phyloP scores from a whole-genome alignment of 2,329 filamentous ascomycete genomes.

The Verticillium zaregamsianum region DNA sequence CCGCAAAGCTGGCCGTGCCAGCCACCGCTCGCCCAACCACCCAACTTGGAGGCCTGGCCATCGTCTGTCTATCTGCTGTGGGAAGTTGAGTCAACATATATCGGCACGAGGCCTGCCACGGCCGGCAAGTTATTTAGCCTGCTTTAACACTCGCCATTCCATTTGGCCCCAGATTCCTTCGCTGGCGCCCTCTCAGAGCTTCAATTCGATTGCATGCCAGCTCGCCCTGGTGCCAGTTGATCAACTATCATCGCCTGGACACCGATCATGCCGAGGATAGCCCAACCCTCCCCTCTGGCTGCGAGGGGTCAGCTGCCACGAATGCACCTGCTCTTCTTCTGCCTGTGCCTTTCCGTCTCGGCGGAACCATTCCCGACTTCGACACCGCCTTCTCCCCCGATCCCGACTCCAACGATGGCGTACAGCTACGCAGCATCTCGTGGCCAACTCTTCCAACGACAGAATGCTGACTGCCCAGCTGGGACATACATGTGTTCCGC shows the following conservation, averaged over 20 bases:
- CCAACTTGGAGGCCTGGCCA: background rate
- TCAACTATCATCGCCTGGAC: background rate
- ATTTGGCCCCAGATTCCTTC: too few relatives aligned
- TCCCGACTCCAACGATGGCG: background rate
- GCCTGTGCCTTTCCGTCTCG: background rate
- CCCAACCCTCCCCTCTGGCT: background rate
- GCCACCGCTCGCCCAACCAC: background rate
- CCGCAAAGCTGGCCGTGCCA: background rate
- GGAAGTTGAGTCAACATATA: background rate
- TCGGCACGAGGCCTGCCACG: background rate
- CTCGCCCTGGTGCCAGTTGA: background rate
- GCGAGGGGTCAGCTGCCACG: background rate
- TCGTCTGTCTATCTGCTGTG: background rate
- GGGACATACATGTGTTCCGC: slow-evolving; percentile 48
- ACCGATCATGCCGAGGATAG: background rate
- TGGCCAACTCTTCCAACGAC: slow-evolving; percentile 9
- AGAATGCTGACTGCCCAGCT: slow-evolving; percentile 34
- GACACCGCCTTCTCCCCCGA: background rate
- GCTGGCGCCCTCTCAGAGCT: too few relatives aligned
- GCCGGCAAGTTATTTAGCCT: too few relatives aligned
- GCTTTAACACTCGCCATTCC: too few relatives aligned
- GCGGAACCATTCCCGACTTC: background rate
- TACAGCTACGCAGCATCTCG: background rate
- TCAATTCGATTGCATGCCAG: background rate
- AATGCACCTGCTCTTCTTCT: background rate